Conservation (phyloP, 306 rosid genomes). For the barrel medic (Medicago truncatula) region MtrunA17r5.0-ANR NC_053047.1:10533001-10533500, state of each 20-base stretch:
- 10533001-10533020: not conserved
- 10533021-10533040: too few relatives aligned
- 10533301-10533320: conserved; percentile 17
- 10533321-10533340: conserved; percentile 23
- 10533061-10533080: too few relatives aligned
- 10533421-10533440: conserved; percentile 27
- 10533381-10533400: conserved; percentile 19
- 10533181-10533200: not conserved
- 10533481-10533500: not conserved
- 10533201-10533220: not conserved
- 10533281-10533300: conserved; percentile 1
- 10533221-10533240: conserved; percentile 1
- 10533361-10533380: conserved; percentile 17
- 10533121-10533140: not conserved
- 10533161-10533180: not conserved
- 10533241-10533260: conserved; percentile 17
- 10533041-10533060: too few relatives aligned
- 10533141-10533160: not conserved
- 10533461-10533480: conserved; percentile 20
- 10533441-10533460: conserved; percentile 10
- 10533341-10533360: conserved; percentile 25
- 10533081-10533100: too few relatives aligned
- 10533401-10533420: conserved; percentile 5
- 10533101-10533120: not conserved
- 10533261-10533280: not conserved